Percentiles rank a stretch among this genome's conserved stretches.
These are phyloP conservation scores for Phytomonas sp. DNA, from an alignment of 208 protist genomes.

Conservation along the genomic window DNA sequence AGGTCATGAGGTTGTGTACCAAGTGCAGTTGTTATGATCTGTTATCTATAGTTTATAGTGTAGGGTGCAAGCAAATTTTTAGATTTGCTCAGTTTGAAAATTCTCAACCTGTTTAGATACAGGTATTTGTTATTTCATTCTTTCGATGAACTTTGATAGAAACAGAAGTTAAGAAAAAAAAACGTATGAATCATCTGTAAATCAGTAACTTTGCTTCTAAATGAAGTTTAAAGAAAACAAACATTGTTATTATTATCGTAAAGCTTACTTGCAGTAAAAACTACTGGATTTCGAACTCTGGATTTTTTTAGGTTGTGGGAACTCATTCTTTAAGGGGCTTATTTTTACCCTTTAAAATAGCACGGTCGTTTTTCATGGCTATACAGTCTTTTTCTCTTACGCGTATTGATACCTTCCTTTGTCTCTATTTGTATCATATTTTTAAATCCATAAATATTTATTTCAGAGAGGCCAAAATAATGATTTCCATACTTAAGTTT, in stretches of 20 bases:
- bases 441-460: neutral
- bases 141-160: neutral
- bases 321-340: neutral
- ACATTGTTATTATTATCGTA: neutral
- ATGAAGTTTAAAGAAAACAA: neutral
- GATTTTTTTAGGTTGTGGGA: neutral
- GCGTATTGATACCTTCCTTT: neutral
- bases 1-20: neutral
- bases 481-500: neutral
- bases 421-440: neutral
- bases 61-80: neutral
- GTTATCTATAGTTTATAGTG: neutral
- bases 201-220: neutral
- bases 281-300: neutral
- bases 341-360: neutral
- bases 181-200: no score
- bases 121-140: neutral
- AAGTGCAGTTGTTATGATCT: neutral
- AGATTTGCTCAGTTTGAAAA: neutral
- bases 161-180: neutral
- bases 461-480: neutral
- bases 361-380: neutral
- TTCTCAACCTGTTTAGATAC: neutral
- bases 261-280: neutral
- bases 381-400: neutral